A percentile compares a stretch with the other conserved stretches of the same genome.
Evolutionary conservation across 352 stramenopile species (phyloP).

Genomic region (Phytophthora tubulina): DNA sequence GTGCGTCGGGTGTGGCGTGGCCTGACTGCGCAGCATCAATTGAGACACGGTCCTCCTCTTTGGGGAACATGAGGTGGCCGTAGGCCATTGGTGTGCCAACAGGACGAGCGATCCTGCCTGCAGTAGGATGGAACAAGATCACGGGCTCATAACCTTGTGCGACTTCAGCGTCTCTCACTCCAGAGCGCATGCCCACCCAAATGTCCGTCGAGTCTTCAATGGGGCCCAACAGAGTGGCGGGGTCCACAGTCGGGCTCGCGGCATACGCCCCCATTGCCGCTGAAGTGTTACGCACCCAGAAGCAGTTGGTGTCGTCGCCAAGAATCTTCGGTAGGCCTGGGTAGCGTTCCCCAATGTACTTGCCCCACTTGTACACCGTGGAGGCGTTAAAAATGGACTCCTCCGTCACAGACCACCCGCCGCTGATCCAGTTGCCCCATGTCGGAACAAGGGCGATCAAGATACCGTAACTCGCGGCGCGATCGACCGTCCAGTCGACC

Average conservation of each 20-base stretch:
- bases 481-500: too few species aligned
- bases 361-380: slow-evolving; percentile 21
- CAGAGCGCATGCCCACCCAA: too few species aligned
- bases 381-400: slow-evolving; percentile 27
- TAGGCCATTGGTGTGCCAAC: too few species aligned
- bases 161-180: too few species aligned
- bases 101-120: too few species aligned
- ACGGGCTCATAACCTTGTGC: too few species aligned
- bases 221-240: slow-evolving; percentile 2
- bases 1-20: slow-evolving; percentile 9
- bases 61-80: too few species aligned
- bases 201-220: slow-evolving; percentile 15
- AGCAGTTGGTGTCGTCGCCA: slow-evolving; percentile 25
- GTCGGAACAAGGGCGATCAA: too few species aligned
- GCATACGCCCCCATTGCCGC: slow-evolving; percentile 2
- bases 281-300: slow-evolving; percentile 24
- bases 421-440: slow-evolving; percentile 27
- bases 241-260: slow-evolving; percentile 7
- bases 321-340: slow-evolving; percentile 37
- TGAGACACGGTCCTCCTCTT: slow-evolving; percentile 1
- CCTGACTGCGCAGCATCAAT: slow-evolving; percentile 33
- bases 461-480: too few species aligned
- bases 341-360: slow-evolving; percentile 26
- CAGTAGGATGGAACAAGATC: too few species aligned
- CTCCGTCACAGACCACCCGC: not conserved